Evolutionary conservation across 192 early-diverging fungal species (phyloP), one percentile per base, ranked within the genome.

Genomic region (Mortierella antarctica): DNA sequence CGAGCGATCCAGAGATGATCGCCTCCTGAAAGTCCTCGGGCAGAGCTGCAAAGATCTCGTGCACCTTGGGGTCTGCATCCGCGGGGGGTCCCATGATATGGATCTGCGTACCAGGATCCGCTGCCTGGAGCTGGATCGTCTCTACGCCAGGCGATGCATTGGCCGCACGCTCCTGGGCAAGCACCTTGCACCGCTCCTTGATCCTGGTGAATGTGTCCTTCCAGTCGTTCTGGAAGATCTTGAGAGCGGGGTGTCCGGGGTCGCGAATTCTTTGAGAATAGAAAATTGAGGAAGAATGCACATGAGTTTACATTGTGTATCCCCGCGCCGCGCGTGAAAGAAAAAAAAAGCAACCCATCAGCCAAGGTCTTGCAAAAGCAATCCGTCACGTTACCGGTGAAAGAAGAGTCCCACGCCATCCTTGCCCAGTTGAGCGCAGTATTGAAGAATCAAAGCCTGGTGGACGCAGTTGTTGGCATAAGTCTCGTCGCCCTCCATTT

Each of bases 171-270:
- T 90, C 83, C 88, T 83, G 76, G 65, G 86, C 71, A 67, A 89
- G 62, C 10, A 91, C 90, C 54, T 85, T 82, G 82, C 93, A 96
- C 14, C 97, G 92, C 4, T 80, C 86, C 53, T 83, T 82, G 71
- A 99, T 96, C 66, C 92, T 93, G 31, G 86, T 86, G 82, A 96
- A 96, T 15, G 94, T 95, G 15, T 92, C 86, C 13, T 90, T 85
- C n/a, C 97, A 93, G 84, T 99, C 97, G 52, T 89, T 89, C 66
- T 86, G 79, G 82, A 98, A 98, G 86, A 96, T 91, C 31, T 91
- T 86, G 48, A 88, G 88, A 5, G 96, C 93, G 50, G 68, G 85
- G 31, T 83, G 84, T 31, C 82, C 71, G 40, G 86, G 70, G 53
- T 93, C 77, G 23, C 68, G 66, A 53, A 86, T 86, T 61, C 83